Conservation (phyloP, 306 rosid genomes). For the Cucurbita moschata region DNA sequence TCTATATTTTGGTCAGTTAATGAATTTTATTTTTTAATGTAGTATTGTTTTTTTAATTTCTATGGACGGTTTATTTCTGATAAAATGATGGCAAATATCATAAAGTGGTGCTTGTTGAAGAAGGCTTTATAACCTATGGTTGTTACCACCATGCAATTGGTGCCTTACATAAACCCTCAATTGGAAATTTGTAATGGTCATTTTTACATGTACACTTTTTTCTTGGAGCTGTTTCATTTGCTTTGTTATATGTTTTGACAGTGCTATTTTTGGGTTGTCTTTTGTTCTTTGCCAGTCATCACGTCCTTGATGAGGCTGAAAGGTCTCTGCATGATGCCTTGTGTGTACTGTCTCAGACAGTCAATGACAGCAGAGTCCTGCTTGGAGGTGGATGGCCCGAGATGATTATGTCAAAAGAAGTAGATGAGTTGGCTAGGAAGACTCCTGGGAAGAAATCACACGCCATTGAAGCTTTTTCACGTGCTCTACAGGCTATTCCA, state of each 20-base stretch:
- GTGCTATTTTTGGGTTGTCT: background rate
- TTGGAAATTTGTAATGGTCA: background rate
- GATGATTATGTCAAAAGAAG: constrained; percentile 93
- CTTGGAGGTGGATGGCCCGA: constrained; percentile 99
- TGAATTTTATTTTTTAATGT: background rate
- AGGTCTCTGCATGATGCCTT: constrained; percentile 97
- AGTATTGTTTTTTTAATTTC: background rate
- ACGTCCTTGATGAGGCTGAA: constrained; percentile 93
- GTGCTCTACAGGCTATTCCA: constrained; percentile 77
- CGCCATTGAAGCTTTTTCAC: constrained; percentile 90
- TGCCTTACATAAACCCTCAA: background rate
- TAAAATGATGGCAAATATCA: background rate
- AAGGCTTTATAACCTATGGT: background rate
- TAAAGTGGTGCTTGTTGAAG: no score
- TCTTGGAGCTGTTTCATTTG: background rate
- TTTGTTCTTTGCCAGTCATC: constrained; percentile 50
- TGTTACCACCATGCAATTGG: background rate
- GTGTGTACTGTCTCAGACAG: constrained; percentile 91
- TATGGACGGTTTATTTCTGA: background rate
- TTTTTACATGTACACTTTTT: background rate
- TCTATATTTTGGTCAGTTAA: background rate
- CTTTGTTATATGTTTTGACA: background rate
- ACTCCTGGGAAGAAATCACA: constrained; percentile 95
- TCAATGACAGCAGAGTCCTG: constrained; percentile 81
- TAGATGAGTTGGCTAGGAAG: constrained; percentile 74